A percentile compares a stretch with the other conserved stretches of the same genome.
phyloP scores from a whole-genome alignment of 2,329 filamentous ascomycete genomes.

The Aspergillus fischeri region DNA sequence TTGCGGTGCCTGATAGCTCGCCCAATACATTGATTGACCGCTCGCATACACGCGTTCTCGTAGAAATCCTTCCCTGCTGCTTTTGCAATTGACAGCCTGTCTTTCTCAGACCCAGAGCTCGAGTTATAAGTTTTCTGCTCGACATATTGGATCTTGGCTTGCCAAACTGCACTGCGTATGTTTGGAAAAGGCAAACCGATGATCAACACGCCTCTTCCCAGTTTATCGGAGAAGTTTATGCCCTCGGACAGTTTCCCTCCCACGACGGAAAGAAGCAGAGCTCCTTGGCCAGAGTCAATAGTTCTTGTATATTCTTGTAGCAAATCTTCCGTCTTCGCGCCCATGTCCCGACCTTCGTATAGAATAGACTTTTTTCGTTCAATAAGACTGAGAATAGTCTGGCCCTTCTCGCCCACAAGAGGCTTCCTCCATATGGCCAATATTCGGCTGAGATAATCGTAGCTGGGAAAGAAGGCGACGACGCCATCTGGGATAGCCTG shows the following conservation, averaged over 20 bases:
- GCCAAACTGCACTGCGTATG: constrained; percentile 84
- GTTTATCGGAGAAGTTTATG: constrained; percentile 91
- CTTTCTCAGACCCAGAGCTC: constrained; percentile 22
- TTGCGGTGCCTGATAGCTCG: constrained; percentile 80
- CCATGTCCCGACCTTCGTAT: constrained; percentile 44
- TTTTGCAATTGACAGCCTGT: constrained; percentile 36
- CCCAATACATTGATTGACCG: constrained; percentile 95
- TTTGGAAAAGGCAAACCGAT: constrained; percentile 93
- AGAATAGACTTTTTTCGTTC: constrained; percentile 49
- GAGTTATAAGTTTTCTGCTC: constrained; percentile 54
- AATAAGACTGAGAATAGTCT: constrained; percentile 29
- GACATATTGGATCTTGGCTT: constrained; percentile 83
- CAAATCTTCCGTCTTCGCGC: constrained; percentile 58
- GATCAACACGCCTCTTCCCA: constrained; percentile 87
- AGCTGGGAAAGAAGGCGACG: constrained; percentile 94
- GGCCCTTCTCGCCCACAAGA: constrained; percentile 21
- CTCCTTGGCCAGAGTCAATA: constrained; percentile 62
- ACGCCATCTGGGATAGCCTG: constrained; percentile 78
- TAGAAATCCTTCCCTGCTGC: constrained; percentile 71
- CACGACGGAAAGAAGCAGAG: constrained; percentile 81
- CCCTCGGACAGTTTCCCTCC: constrained; percentile 95
- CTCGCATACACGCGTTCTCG: constrained; percentile 93
- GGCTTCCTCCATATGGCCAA: constrained; percentile 56
- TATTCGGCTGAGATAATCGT: constrained; percentile 80
- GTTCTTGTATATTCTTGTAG: constrained; percentile 68